Evolutionary conservation across 371 early-diverging fungal genomes (phyloP).

Genomic region (Rhizomucor miehei): DNA sequence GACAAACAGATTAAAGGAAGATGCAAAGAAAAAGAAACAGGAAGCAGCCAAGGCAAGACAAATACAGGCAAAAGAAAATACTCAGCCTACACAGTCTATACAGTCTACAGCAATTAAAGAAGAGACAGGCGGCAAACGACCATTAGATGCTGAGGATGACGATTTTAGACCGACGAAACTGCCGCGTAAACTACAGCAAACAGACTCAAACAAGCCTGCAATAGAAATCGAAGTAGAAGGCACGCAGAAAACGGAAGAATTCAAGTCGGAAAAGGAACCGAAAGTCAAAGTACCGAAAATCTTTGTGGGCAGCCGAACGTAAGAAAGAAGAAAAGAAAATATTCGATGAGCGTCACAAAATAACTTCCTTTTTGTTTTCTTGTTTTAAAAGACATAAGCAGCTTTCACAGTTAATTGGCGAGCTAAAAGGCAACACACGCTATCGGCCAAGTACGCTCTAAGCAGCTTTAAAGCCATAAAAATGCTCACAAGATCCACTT

Average conservation of each 20-base stretch:
- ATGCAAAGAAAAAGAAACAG: slow-evolving; percentile 2
- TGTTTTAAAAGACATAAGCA: slow-evolving; percentile 49
- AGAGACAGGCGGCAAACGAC: not conserved
- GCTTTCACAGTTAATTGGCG: slow-evolving; percentile 49
- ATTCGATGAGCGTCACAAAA: not conserved
- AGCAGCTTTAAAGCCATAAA: not conserved
- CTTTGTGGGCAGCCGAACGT: slow-evolving; percentile 59
- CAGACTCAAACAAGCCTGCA: not conserved
- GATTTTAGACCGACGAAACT: slow-evolving; percentile 20
- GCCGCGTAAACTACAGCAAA: slow-evolving; percentile 1
- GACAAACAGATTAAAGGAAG: slow-evolving; percentile 7
- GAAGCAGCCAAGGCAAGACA: not conserved
- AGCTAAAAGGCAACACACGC: slow-evolving; percentile 48
- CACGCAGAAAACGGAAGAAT: slow-evolving; percentile 12
- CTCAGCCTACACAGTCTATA: not conserved
- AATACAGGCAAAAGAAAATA: not conserved
- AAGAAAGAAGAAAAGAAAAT: slow-evolving; percentile 11
- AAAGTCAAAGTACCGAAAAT: slow-evolving; percentile 28
- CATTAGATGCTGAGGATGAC: slow-evolving; percentile 16
- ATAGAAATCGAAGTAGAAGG: slow-evolving; percentile 1
- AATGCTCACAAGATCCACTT: not conserved
- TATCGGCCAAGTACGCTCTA: slow-evolving; percentile 48
- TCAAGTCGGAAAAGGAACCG: not conserved
- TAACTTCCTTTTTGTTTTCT: not conserved
- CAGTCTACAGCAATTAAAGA: not conserved